phyloP scores from a whole-genome alignment of 768 basidiomycete genomes.

The Crepidotus variabilis region DNA sequence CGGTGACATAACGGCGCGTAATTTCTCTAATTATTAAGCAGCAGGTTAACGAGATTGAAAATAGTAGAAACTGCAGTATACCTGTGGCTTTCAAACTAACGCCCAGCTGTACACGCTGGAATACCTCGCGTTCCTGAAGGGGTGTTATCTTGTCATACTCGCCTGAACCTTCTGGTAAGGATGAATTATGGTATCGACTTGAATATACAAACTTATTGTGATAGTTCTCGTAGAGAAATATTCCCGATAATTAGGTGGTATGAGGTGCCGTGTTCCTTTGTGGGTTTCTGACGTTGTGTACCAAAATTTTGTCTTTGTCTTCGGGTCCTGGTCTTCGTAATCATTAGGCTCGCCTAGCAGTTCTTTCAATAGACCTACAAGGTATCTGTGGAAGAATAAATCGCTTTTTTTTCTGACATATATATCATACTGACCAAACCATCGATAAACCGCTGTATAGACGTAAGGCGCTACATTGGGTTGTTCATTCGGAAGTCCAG shows the following conservation, averaged over 20 bases:
- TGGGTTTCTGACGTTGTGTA: constrained; percentile 48
- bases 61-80: constrained; percentile 19
- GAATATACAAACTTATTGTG: constrained; percentile 56
- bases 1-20: constrained; percentile 73
- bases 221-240: constrained; percentile 53
- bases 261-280: constrained; percentile 40
- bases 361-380: constrained; percentile 32
- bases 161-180: constrained; percentile 34
- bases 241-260: constrained; percentile 50
- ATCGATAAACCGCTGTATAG: constrained; percentile 73
- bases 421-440: constrained; percentile 50
- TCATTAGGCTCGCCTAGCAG: background rate
- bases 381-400: constrained; percentile 38
- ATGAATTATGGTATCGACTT: background rate
- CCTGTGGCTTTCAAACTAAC: constrained; percentile 73
- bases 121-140: constrained; percentile 70
- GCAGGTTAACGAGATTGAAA: background rate
- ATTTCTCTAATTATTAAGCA: constrained; percentile 49
- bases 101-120: constrained; percentile 80
- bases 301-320: constrained; percentile 61
- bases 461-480: constrained; percentile 57
- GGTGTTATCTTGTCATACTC: constrained; percentile 59
- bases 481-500: background rate
- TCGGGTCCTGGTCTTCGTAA: constrained; percentile 47
- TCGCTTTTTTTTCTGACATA: background rate